Conservation (phyloP, 768 basidiomycete genomes). For the Tulasnella sp. region DNA sequence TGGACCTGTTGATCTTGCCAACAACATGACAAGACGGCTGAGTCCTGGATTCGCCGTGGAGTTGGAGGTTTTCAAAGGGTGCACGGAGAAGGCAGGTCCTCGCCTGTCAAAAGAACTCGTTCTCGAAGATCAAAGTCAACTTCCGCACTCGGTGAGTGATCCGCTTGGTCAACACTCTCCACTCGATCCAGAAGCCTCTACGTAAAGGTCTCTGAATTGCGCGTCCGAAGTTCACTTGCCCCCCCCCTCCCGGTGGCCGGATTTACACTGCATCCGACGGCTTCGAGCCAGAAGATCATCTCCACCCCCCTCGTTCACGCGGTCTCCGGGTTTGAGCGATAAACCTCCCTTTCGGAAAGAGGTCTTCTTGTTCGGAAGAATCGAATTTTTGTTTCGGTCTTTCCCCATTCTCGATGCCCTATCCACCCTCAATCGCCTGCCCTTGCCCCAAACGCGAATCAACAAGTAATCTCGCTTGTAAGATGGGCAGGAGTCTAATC, state of each 20-base stretch:
- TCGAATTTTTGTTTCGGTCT: neutral
- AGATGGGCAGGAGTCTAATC: neutral
- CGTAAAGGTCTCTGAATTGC: constrained; percentile 4
- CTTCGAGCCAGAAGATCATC: neutral
- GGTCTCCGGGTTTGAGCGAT: neutral
- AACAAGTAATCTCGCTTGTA: constrained; percentile 5
- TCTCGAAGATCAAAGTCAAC: neutral
- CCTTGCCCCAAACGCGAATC: neutral
- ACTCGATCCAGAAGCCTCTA: neutral
- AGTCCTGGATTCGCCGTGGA: no score
- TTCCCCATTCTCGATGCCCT: neutral
- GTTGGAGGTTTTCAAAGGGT: no score
- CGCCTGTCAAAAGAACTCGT: neutral
- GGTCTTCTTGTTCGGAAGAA: neutral
- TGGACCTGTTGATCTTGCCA: neutral
- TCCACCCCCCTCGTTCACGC: neutral
- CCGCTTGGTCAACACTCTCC: neutral
- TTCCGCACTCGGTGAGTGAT: neutral
- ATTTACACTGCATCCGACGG: constrained; percentile 9
- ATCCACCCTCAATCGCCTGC: neutral
- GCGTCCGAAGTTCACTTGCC: neutral
- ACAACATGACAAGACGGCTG: no score
- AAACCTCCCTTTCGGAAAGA: neutral
- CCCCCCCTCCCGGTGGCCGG: neutral
- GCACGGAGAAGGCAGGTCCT: neutral